These are phyloP conservation scores for Agroathelia rolfsii DNA, from an alignment of 1,284 basidiomycete genomes.

Conservation along the genomic window DNA sequence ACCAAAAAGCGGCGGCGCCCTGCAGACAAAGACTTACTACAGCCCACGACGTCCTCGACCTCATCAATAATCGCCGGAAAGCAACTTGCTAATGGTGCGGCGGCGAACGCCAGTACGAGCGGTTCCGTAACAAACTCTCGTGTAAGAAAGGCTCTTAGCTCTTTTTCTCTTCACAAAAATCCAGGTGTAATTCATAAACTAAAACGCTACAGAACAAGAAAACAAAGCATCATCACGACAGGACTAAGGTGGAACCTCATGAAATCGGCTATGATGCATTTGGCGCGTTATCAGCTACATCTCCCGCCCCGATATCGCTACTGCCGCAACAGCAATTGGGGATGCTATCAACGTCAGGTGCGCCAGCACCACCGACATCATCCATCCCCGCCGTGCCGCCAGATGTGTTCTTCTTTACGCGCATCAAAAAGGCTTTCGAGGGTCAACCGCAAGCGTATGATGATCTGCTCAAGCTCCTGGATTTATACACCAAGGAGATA, in stretches of 20 bases:
- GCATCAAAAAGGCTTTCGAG: constrained; percentile 62
- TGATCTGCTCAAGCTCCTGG: constrained; percentile 78
- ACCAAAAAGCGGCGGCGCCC: no score
- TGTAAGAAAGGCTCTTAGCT: constrained; percentile 15
- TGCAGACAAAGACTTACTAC: no score
- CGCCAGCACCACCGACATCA: constrained; percentile 23
- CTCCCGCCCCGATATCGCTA: no score
- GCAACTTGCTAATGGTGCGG: no score
- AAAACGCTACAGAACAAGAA: constrained; percentile 43
- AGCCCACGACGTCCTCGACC: no score
- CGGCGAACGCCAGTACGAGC: no score
- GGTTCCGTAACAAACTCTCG: no score
- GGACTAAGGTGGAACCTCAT: no score
- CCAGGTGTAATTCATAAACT: constrained; percentile 8
- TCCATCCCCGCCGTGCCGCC: constrained; percentile 17
- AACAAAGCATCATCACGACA: constrained; percentile 47
- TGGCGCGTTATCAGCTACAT: no score
- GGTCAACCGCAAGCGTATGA: constrained; percentile 68
- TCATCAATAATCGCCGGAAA: no score
- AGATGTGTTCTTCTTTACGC: constrained; percentile 74
- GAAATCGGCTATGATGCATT: no score
- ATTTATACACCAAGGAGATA: constrained; percentile 79
- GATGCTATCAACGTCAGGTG: constrained; percentile 19
- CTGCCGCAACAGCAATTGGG: no score
- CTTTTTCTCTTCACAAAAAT: constrained; percentile 6